A percentile compares a stretch with the other conserved stretches of the same genome.
Conservation (phyloP, 306 rosid genomes). For the Potentilla sterilis region DNA sequence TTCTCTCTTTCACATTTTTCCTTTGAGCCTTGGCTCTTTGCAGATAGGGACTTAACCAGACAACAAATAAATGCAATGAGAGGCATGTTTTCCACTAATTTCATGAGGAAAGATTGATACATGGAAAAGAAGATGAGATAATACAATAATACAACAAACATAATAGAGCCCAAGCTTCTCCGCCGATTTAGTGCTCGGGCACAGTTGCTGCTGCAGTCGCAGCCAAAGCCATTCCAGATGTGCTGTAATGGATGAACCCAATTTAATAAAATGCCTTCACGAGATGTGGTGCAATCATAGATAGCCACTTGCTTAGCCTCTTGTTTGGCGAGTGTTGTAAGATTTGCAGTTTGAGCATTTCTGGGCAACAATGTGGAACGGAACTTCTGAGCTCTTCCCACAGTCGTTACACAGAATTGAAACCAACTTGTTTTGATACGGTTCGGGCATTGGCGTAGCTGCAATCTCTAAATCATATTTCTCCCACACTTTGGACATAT, state of each 20-base stretch:
- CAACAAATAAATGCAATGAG: too few relatives aligned
- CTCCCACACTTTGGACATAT: slow-evolving; percentile 94
- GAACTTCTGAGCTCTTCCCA: slow-evolving; percentile 54
- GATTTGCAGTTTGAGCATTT: slow-evolving; percentile 79
- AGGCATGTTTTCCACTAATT: too few relatives aligned
- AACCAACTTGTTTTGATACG: slow-evolving; percentile 60
- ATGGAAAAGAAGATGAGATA: neutral
- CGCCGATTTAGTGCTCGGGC: neutral
- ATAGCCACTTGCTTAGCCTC: slow-evolving; percentile 53
- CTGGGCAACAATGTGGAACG: slow-evolving; percentile 70
- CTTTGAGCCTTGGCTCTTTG: too few relatives aligned
- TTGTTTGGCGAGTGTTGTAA: slow-evolving; percentile 74
- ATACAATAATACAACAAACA: neutral
- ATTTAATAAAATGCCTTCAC: neutral
- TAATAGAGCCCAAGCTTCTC: neutral
- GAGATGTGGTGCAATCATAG: neutral
- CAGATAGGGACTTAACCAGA: too few relatives aligned
- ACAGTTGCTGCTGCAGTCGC: neutral
- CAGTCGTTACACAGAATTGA: slow-evolving; percentile 94
- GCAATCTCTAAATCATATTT: slow-evolving; percentile 79
- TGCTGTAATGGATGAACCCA: neutral
- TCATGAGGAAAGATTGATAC: neutral
- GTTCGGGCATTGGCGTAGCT: slow-evolving; percentile 67
- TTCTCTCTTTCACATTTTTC: too few relatives aligned
- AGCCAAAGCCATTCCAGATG: neutral